Conservation (phyloP, 352 stramenopile species). For the Pythium biforme region DNA sequence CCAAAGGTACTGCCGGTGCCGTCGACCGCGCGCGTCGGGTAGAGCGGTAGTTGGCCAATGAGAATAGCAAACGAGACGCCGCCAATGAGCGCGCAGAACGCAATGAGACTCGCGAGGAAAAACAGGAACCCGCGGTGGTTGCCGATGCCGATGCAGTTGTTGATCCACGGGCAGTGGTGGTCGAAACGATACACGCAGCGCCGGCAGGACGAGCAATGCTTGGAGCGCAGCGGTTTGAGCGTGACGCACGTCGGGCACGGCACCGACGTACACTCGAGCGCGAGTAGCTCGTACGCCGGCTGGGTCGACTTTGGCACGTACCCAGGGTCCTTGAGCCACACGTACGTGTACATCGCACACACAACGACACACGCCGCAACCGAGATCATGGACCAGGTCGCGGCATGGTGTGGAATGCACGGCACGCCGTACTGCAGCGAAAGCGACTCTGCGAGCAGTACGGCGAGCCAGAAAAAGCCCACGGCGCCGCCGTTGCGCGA, state of each 20-base stretch:
- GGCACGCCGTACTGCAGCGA: conserved; percentile 61
- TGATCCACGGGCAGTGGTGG: conserved; percentile 86
- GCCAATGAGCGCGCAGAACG: conserved; percentile 52
- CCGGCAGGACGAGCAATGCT: conserved; percentile 77
- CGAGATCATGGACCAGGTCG: conserved; percentile 29
- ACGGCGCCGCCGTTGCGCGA: conserved; percentile 60
- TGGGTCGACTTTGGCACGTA: conserved; percentile 62
- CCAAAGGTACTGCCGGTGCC: background rate
- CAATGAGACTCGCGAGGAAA: conserved; percentile 51
- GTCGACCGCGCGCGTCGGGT: conserved; percentile 12
- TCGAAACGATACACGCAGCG: conserved; percentile 83
- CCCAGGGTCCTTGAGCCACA: conserved; percentile 77
- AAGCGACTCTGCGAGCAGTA: conserved; percentile 44
- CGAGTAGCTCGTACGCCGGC: conserved; percentile 75
- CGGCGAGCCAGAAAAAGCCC: conserved; percentile 69
- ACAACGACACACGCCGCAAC: conserved; percentile 42
- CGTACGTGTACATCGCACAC: conserved; percentile 69
- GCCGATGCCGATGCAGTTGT: conserved; percentile 76
- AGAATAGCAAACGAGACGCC: conserved; percentile 51
- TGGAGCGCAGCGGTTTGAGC: conserved; percentile 70
- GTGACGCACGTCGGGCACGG: conserved; percentile 81
- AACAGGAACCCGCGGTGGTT: conserved; percentile 79
- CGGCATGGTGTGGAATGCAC: conserved; percentile 30
- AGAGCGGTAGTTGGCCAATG: conserved; percentile 38
- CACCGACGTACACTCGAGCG: conserved; percentile 55